A percentile compares a stretch with the other conserved stretches of the same genome.
These are phyloP conservation scores for Zopfia rhizophila DNA, from an alignment of 2,329 filamentous ascomycete genomes.

Conservation along the genomic window DNA sequence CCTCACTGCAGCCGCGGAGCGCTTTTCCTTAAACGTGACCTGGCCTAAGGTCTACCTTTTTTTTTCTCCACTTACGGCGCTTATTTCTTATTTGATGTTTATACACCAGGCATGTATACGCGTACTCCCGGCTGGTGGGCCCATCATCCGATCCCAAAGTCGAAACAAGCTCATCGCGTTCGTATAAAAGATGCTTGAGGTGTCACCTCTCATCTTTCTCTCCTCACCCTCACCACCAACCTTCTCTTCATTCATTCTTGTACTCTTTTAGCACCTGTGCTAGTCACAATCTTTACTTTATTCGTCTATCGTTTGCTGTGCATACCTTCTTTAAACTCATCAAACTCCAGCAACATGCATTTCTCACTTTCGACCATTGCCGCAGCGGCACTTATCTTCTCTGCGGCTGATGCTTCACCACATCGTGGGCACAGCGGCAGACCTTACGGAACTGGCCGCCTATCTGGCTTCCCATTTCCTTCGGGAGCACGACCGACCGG, in stretches of 20 bases:
- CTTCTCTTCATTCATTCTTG: slow-evolving; percentile 19
- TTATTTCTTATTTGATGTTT: slow-evolving; percentile 23
- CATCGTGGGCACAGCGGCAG: slow-evolving; percentile 4
- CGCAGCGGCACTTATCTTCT: slow-evolving; percentile 30
- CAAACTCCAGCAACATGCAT: slow-evolving; percentile 28
- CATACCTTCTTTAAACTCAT: slow-evolving; percentile 17
- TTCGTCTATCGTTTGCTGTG: slow-evolving; percentile 32
- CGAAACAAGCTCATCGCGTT: background rate
- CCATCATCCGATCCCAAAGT: background rate
- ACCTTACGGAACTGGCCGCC: slow-evolving; percentile 6
- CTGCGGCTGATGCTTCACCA: slow-evolving; percentile 29
- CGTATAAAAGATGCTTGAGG: slow-evolving; percentile 21
- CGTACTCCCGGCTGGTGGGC: slow-evolving; percentile 7
- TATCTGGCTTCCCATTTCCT: slow-evolving; percentile 3
- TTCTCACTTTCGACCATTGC: slow-evolving; percentile 34
- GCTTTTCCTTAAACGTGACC: background rate
- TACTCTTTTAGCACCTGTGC: slow-evolving; percentile 28
- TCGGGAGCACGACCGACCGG: too few relatives aligned
- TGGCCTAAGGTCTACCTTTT: background rate
- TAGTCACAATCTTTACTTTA: slow-evolving; percentile 28
- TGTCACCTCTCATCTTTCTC: background rate
- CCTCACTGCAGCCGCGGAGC: background rate
- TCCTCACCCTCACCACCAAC: slow-evolving; percentile 23
- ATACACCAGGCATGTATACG: slow-evolving; percentile 5
- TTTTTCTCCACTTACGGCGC: slow-evolving; percentile 5